Percentiles rank a stretch among this genome's conserved stretches.
Evolutionary conservation across 2,329 filamentous ascomycete genomes (phyloP).

Genomic region (Epichloe elymi): DNA sequence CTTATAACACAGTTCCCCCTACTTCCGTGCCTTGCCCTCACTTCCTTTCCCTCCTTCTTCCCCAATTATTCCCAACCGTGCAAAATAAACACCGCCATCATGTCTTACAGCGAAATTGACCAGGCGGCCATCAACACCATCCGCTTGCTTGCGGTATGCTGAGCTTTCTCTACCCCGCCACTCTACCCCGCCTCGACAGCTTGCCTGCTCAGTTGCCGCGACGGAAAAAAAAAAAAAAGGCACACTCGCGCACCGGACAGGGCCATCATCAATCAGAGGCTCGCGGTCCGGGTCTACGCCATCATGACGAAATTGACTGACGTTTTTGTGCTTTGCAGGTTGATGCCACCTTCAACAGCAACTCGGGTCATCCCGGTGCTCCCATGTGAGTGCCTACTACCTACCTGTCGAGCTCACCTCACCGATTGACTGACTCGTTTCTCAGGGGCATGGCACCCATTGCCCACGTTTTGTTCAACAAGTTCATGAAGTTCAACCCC

Average conservation of each 20-base stretch:
- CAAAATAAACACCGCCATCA: slow-evolving; percentile 36
- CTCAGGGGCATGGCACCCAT: slow-evolving; percentile 73
- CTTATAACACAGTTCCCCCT: slow-evolving; percentile 15
- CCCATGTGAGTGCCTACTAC: slow-evolving; percentile 55
- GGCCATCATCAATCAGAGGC: not conserved
- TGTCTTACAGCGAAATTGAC: slow-evolving; percentile 83
- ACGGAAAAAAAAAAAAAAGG: not conserved
- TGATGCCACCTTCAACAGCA: slow-evolving; percentile 92
- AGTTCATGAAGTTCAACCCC: slow-evolving; percentile 99
- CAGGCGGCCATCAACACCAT: slow-evolving; percentile 96
- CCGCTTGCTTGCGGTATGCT: slow-evolving; percentile 82
- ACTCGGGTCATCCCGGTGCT: slow-evolving; percentile 97
- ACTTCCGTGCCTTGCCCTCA: slow-evolving; percentile 12
- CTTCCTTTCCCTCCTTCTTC: slow-evolving; percentile 9
- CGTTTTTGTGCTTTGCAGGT: slow-evolving; percentile 41
- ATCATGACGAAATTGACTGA: not conserved
- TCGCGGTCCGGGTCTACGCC: slow-evolving; percentile 1
- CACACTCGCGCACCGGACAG: not conserved
- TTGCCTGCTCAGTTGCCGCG: not conserved
- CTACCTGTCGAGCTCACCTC: not conserved
- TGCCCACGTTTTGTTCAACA: slow-evolving; percentile 95
- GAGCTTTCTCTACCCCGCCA: slow-evolving; percentile 13
- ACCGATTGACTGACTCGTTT: slow-evolving; percentile 17
- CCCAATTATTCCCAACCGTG: slow-evolving; percentile 9
- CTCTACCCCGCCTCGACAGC: slow-evolving; percentile 17